Evolutionary conservation across 2,329 filamentous ascomycete genomes (phyloP).

Genomic region (Westerdykella sp.): DNA sequence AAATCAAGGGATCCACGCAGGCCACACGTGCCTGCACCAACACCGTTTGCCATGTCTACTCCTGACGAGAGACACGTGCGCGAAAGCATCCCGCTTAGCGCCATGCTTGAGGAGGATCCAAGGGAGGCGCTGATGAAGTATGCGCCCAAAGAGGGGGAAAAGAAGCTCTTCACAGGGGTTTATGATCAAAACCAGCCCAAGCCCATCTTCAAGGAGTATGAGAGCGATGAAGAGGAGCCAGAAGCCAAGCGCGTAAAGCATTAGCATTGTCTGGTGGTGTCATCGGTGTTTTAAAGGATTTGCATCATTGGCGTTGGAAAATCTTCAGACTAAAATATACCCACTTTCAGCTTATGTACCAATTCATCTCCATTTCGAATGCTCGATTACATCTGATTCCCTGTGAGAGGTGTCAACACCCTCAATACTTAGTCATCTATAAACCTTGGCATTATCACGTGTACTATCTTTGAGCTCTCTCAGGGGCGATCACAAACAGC

Average conservation of each 20-base stretch:
- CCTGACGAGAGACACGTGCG: slow-evolving; percentile 86
- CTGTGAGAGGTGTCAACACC: too few relatives aligned
- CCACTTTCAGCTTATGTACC: slow-evolving; percentile 2
- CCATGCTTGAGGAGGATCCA: slow-evolving; percentile 94
- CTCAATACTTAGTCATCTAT: too few relatives aligned
- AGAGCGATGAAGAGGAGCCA: slow-evolving; percentile 72
- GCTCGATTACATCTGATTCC: too few relatives aligned
- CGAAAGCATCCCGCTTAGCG: slow-evolving; percentile 80
- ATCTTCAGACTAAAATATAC: slow-evolving; percentile 7
- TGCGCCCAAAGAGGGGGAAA: slow-evolving; percentile 84
- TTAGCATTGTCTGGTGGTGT: slow-evolving; percentile 4
- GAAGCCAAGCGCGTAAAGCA: slow-evolving; percentile 52
- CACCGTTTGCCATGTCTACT: slow-evolving; percentile 84
- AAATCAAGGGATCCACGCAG: slow-evolving; percentile 71
- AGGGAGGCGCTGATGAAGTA: slow-evolving; percentile 91
- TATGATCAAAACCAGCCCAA: slow-evolving; percentile 90
- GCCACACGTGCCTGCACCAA: slow-evolving; percentile 77
- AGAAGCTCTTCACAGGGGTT: slow-evolving; percentile 89
- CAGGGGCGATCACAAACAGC: neutral
- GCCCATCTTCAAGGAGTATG: slow-evolving; percentile 82
- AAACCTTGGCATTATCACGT: too few relatives aligned
- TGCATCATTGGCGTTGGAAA: slow-evolving; percentile 12
- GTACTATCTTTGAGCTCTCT: neutral
- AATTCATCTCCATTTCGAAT: neutral
- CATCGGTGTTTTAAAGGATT: neutral